Evolutionary conservation across 2,329 filamentous ascomycete genomes (phyloP), one percentile per base, ranked within the genome.

Genomic region (Cytospora mali): DNA sequence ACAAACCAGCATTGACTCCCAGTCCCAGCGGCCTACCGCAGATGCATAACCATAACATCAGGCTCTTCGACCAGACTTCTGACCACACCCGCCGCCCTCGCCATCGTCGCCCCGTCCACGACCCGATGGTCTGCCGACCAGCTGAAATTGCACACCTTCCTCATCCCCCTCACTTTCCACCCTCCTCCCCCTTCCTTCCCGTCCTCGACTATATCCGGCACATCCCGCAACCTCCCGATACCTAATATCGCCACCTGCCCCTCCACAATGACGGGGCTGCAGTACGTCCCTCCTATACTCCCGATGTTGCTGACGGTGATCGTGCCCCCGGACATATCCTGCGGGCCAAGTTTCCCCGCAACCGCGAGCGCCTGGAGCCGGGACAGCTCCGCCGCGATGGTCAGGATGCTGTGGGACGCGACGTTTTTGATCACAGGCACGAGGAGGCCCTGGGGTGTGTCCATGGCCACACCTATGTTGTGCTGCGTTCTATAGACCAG

Each of bases 251-350:
- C 93, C 11, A 98, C 91, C 77, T 98, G 93, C 49, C 86, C 90
- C 66, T 93, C 89, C 53, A 97, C 92, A 69, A 99, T 92, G 55
- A 99, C 91, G 1, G 95, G 95, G 31, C 90, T 88, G 53, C 98
- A 88, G 70, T 96, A 96, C 1, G 91, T 95, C 29, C 95, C 95
- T 60, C 95, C 95, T 52, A 99, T 92, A 69, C 88, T 96, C 52
- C 95, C 95, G 69, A 99, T 97, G 74, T 99, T 99, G 70, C 93
- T 97, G 55, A 99, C 87, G 0, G 95, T 97, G 71, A 99, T 94
- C 1, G 95, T 98, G 18, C 93, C 93, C 58, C 93, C 93, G 39
- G 82, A 84, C 66, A 99, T 82, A 75, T 99, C 93, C 21, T 84
- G 81, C 2, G 88, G 84, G 1, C 86, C 81, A 5, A 99, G 83